Percentiles rank a stretch among this genome's conserved stretches.
Evolutionary conservation across 129 eudicot species (phyloP).

Genomic region (Sambucus nigra): DNA sequence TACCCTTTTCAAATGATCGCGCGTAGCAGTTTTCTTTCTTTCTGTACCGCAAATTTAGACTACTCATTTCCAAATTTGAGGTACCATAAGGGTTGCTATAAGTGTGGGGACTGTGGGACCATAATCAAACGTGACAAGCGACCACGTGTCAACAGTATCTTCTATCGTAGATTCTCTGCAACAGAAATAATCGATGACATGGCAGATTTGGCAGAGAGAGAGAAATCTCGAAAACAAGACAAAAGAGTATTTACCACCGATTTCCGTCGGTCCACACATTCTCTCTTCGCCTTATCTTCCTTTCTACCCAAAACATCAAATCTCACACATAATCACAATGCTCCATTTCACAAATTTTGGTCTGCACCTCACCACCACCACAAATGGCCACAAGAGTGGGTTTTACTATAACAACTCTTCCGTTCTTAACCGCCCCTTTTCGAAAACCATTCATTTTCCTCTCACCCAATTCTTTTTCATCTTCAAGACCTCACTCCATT

Average conservation of each 20-base stretch:
- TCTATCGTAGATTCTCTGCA: no score
- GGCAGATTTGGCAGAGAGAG: no score
- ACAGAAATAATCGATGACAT: no score
- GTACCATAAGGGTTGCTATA: no score
- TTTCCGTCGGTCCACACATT: conserved; percentile 73
- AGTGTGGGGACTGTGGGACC: no score
- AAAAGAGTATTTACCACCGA: conserved; percentile 1
- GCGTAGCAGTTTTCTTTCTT: no score
- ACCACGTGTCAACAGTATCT: no score
- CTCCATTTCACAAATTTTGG: conserved; percentile 9
- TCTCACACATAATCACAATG: conserved; percentile 17
- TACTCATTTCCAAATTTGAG: no score
- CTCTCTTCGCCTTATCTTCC: conserved; percentile 47
- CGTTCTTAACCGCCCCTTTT: conserved; percentile 37
- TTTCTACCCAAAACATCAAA: background rate
- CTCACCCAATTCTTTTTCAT: conserved; percentile 19
- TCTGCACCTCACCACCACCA: conserved; percentile 17
- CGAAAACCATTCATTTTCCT: conserved; percentile 35
- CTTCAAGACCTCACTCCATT: conserved; percentile 14
- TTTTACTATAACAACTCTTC: conserved; percentile 44
- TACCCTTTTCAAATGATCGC: no score
- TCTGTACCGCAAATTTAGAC: no score
- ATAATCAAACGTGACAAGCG: no score
- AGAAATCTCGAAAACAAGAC: conserved; percentile 2
- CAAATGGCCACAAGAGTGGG: conserved; percentile 73